Evolutionary conservation across 2,329 filamentous ascomycete species (phyloP), one percentile per base, ranked within the genome.

Genomic region (Gyromitra esculenta): DNA sequence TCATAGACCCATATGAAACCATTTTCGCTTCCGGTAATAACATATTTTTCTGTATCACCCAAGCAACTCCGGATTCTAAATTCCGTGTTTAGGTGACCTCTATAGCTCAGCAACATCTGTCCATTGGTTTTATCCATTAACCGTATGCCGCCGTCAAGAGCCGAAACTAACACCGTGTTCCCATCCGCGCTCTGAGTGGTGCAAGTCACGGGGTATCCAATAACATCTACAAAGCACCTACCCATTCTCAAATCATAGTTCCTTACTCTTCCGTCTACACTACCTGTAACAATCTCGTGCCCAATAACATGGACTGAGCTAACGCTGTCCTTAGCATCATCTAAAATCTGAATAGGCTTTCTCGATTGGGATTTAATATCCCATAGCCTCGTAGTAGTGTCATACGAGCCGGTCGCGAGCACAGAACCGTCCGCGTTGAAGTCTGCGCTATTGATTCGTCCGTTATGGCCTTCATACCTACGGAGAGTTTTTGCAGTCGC

Each of bases 351-450:
- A 57, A 96, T 86, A 1, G 93, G 90, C 81, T 89, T 91, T 6
- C 82, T 79, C 57, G 84, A 85, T 75, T 84, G 81, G 57, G 85
- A 85, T 80, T 87, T 88, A 15, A 85, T 84, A 82, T 95, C 92
- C 92, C 93, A 97, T 0, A 96, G 82, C 67, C 90, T 88, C 73
- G 94, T 92, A 37, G 87, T 91, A 7, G 90, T 89, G 83, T 96
- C 94, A 81, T 92, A 91, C 66, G 91, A 91, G 25, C 90, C 90
- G 79, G 72, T 75, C n/a, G 70, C 80, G 59, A 80, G 77, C 65
- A 78, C 67, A 65, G 65, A 80, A 4, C 85, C 91, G 1, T 91
- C 90, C 11, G 94, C 94, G 0, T 89, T 93, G 82, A 96, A 96
- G 1, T 88, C 86, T 2, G 95, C 92, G 59, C 89, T 88, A 82